phyloP scores from a whole-genome alignment of 2,329 filamentous ascomycete species.

The Pseudopithomyces chartarum region DNA sequence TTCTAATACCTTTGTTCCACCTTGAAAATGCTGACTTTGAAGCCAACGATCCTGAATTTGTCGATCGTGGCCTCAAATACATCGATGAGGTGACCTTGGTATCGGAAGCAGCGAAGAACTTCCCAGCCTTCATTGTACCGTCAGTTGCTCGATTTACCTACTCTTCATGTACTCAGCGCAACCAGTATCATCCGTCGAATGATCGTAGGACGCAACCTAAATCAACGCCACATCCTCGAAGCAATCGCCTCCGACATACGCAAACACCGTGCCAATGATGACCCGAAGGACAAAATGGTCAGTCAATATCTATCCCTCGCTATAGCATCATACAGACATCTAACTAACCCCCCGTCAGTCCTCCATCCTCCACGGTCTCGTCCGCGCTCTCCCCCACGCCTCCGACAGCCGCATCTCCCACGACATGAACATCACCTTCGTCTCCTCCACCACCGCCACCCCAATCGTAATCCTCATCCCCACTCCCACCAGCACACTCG shows the following conservation, averaged over 20 bases:
- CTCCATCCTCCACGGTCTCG: neutral
- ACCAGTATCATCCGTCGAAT: neutral
- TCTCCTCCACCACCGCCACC: neutral
- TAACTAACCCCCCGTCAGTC: neutral
- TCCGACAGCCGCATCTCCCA: neutral
- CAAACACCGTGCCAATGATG: neutral
- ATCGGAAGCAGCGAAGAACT: neutral
- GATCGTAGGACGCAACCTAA: neutral
- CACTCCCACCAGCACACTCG: neutral
- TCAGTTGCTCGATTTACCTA: neutral
- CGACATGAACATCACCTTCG: neutral
- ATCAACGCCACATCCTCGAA: neutral
- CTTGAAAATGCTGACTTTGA: neutral
- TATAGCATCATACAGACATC: neutral
- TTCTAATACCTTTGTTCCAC: neutral
- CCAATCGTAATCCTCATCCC: neutral
- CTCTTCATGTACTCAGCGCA: neutral
- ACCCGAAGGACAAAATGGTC: neutral
- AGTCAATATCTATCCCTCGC: too few relatives aligned
- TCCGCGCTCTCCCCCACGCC: neutral
- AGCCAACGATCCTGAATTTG: conserved; percentile 6
- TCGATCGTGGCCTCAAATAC: neutral
- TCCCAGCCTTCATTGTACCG: neutral
- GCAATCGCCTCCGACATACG: neutral
- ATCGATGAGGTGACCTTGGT: neutral